Base-by-base conservation (phyloP, 352 stramenopile genomes). In the Thalassiosira allenii region DNA sequence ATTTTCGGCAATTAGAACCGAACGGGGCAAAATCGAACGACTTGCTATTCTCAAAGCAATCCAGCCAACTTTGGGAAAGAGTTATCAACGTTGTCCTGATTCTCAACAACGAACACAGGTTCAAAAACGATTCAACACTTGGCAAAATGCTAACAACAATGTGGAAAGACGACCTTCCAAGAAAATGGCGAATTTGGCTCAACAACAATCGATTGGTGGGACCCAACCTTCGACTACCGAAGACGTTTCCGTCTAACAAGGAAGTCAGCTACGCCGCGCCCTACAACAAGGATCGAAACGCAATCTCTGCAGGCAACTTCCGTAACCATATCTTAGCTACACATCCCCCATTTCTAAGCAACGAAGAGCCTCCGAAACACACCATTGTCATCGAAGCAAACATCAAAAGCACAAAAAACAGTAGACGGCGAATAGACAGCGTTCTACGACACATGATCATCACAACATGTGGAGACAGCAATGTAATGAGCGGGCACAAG, bases 1-100 rank as follows among this genome's bases (percentile, higher is more conserved):
- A 85, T 53, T 84, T 84, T 57, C 51, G 57, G n/a, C 76, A 84
- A 22, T 29, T 84, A 27, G 47, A 75, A 44, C 76, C 76, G 58
- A 22, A 56, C 12, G 32, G 5, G 25, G 29, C 30, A 14, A 63
- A 54, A 70, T 22, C 40, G 17, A 34, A 71, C 12, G 43, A 79
- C 37, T 34, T 79, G 1, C 51, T 83, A 23, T 79, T 52, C 34
- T 66, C 57, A 58, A 2, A 23, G 17, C 12, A 34, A 32, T 40
- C 20, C 20, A 9, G 9, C 32, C 25, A 30, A 40, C 25, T 40
- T 33, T 68, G 37, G 25, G 41, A 63, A 37, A 47, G 59, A 33
- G 34, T 8, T 20, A 72, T 83, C 17, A 83, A 83, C 63, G 12
- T 22, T 40, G 14, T 37, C 27, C 67, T 73, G 25, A 74, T 77